Base-by-base conservation (phyloP, 208 protist species). In the Spongospora subterranea region DNA sequence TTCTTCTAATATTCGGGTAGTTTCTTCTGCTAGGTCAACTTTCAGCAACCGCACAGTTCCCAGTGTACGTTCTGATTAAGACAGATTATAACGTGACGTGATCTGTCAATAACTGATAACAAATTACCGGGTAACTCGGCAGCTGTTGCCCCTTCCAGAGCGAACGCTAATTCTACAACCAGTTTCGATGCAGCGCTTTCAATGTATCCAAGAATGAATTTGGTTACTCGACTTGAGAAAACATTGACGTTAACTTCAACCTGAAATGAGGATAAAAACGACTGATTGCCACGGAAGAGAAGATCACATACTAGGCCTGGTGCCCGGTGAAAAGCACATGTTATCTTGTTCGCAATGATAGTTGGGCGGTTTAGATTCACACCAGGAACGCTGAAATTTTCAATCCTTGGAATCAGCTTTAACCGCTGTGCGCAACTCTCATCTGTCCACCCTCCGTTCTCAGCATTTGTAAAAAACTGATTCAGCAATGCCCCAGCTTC, bases 361-460 rank as follows among this genome's bases (percentile, higher is more conserved):
- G n/a, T 82, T 6, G 71, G 71, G 6, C 71, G 71, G n/a, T 82
- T 82, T n/a, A 82, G n/a, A 43, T 82, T 82, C 17, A 82, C 71
- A 43, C 71, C 71, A 43, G 71, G 71, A 13, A 82, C 71, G 71
- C 71, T 82, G n/a, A 82, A 82, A 43, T 82, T 82, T n/a, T 82
- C 71, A n/a, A 82, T 82, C 35, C 71, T 35, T n/a, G 71, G 71
- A 45, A 82, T 82, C 35, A 82, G 71, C 71, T 82, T 82, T n/a
- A 82, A n/a, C 17, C 71, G 71, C 13, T 82, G 71, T 35, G 35
- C 71, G 35, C 71, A 43, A 35, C 35, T 20, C 13, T 82, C 71
- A 43, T 82, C 71, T 13, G 35, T 39, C 71, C 71, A 82, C 6
- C 50, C 50, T 29, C 50, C 50, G 24, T 60, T 24, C 13, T 6